Conservation (phyloP, 116 monocot species). For the Papilionanthe hybrid region DNA sequence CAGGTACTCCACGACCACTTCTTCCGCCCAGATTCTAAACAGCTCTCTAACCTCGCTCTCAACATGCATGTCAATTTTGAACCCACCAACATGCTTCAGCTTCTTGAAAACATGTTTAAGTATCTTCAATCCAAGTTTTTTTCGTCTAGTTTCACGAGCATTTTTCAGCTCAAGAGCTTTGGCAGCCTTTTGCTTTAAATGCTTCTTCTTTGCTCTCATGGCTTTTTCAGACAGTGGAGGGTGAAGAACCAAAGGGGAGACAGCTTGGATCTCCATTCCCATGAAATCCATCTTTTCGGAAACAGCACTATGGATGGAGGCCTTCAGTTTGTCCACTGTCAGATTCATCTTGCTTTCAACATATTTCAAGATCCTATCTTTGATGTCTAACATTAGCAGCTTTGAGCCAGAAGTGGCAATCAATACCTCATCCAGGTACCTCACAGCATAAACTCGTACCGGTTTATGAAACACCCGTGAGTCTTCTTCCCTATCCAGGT, state of each 20-base stretch:
- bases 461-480: constrained; percentile 59
- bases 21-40: constrained; percentile 66
- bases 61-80: constrained; percentile 60
- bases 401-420: constrained; percentile 81
- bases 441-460: constrained; percentile 68
- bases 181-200: constrained; percentile 69
- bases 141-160: constrained; percentile 85
- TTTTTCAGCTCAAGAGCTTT: constrained; percentile 76
- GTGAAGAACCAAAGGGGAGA: constrained; percentile 66
- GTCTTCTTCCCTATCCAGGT: constrained; percentile 6
- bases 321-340: constrained; percentile 48
- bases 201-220: constrained; percentile 80
- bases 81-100: constrained; percentile 35
- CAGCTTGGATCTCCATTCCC: constrained; percentile 87
- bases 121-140: constrained; percentile 82
- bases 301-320: constrained; percentile 77
- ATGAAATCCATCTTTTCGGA: constrained; percentile 79
- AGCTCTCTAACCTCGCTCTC: constrained; percentile 54
- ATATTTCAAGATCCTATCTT: constrained; percentile 49
- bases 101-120: constrained; percentile 71
- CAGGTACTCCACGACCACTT: constrained; percentile 58
- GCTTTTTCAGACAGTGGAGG: constrained; percentile 92
- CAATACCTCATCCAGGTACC: constrained; percentile 90
- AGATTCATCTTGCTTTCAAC: constrained; percentile 55
- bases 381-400: constrained; percentile 51